These are phyloP conservation scores for Arxiozyma heterogenica DNA, from an alignment of 1,139 yeast species.

Conservation along the genomic window DNA sequence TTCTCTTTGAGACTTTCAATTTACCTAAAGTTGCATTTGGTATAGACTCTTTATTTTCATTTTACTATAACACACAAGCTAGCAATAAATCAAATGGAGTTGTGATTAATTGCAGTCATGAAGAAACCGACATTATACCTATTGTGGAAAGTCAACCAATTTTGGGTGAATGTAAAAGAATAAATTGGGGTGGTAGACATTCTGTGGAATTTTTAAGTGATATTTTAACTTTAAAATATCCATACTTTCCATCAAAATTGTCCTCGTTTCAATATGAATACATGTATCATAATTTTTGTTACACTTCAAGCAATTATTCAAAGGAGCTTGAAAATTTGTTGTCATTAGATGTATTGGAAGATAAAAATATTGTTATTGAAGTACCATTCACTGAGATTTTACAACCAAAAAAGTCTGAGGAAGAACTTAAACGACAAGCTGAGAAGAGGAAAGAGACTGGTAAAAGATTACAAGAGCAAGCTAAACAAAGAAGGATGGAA, in stretches of 20 bases:
- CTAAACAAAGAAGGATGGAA: conserved; percentile 73
- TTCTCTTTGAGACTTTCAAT: conserved; percentile 68
- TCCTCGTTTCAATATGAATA: conserved; percentile 54
- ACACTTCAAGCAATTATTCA: conserved; percentile 60
- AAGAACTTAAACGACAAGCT: conserved; percentile 67
- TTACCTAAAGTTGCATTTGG: conserved; percentile 74
- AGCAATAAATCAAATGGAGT: conserved; percentile 50
- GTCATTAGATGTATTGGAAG: conserved; percentile 54
- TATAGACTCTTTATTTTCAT: conserved; percentile 72
- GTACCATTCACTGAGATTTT: conserved; percentile 64
- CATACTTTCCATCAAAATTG: conserved; percentile 76
- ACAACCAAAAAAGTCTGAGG: conserved; percentile 70
- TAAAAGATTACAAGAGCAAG: conserved; percentile 83
- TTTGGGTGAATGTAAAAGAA: conserved; percentile 61
- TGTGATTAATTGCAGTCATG: conserved; percentile 75
- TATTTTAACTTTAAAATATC: conserved; percentile 73
- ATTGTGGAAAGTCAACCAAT: conserved; percentile 60
- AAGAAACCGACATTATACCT: conserved; percentile 76
- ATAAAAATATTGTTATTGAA: conserved; percentile 66
- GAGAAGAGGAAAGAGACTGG: conserved; percentile 83
- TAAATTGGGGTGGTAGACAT: conserved; percentile 87
- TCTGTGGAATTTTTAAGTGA: conserved; percentile 55
- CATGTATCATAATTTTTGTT: conserved; percentile 68
- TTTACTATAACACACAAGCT: conserved; percentile 33
- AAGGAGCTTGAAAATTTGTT: conserved; percentile 51